Conservation (phyloP, 257 asterid species). For the Galeopsis tetrahit region DNA sequence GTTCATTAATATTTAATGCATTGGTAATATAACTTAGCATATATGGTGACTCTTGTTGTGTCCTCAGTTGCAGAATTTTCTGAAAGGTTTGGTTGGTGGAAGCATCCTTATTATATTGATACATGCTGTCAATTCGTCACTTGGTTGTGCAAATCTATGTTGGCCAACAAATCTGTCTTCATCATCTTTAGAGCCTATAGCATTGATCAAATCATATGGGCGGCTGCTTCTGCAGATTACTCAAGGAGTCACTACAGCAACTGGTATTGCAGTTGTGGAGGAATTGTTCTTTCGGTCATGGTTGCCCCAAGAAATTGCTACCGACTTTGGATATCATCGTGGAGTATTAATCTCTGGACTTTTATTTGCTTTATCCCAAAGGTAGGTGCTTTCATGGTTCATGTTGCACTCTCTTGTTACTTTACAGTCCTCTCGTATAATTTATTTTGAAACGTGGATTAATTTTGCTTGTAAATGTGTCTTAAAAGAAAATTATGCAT, state of each 20-base stretch:
- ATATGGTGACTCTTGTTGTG: slow-evolving; percentile 33
- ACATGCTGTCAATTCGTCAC: slow-evolving; percentile 56
- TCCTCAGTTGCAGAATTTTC: slow-evolving; percentile 66
- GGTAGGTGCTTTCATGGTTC: slow-evolving; percentile 48
- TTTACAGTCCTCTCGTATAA: neutral
- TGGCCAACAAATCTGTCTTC: slow-evolving; percentile 58
- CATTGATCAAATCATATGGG: slow-evolving; percentile 59
- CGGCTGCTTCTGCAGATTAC: slow-evolving; percentile 47
- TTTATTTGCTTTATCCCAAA: slow-evolving; percentile 71
- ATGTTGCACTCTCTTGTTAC: slow-evolving; percentile 20
- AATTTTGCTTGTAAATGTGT: slow-evolving; percentile 10
- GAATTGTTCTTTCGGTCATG: slow-evolving; percentile 90
- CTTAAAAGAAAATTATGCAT: neutral
- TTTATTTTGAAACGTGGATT: slow-evolving; percentile 1
- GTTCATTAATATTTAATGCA: slow-evolving; percentile 14
- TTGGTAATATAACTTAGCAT: slow-evolving; percentile 25
- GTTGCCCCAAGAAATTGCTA: slow-evolving; percentile 91
- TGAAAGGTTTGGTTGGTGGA: slow-evolving; percentile 83
- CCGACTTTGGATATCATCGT: slow-evolving; percentile 74
- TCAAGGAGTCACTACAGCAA: slow-evolving; percentile 69
- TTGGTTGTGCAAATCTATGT: slow-evolving; percentile 70
- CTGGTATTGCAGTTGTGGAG: slow-evolving; percentile 73
- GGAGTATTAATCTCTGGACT: slow-evolving; percentile 84
- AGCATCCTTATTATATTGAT: slow-evolving; percentile 63
- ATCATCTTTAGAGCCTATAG: slow-evolving; percentile 51